Percentiles rank a stretch among this genome's conserved stretches.
These are phyloP conservation scores for Piedraia hortae DNA, from an alignment of 2,329 filamentous ascomycete genomes.

Conservation along the genomic window DNA sequence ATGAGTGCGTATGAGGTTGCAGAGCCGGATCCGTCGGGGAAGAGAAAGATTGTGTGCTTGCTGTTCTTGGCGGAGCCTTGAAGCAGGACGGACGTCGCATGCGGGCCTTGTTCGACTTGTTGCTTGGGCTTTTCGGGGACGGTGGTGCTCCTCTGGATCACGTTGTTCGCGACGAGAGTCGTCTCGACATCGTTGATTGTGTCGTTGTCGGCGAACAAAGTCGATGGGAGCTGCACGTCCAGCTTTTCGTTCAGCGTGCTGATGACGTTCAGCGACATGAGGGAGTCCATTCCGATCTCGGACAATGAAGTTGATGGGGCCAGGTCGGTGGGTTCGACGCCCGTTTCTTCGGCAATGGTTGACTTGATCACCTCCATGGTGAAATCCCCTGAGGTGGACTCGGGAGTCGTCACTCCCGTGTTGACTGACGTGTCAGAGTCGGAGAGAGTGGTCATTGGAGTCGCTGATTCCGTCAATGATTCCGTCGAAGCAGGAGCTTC, in stretches of 20 bases:
- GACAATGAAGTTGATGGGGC: neutral
- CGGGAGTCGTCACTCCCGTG: neutral
- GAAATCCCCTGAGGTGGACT: neutral
- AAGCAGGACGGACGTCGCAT: conserved; percentile 1
- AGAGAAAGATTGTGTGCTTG: conserved; percentile 8
- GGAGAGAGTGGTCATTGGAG: no score
- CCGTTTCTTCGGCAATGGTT: neutral
- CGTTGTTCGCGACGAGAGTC: no score
- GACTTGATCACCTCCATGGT: neutral
- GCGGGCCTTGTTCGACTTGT: no score
- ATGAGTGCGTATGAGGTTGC: conserved; percentile 20
- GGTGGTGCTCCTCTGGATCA: neutral
- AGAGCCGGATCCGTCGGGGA: conserved; percentile 22
- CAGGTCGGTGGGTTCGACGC: conserved; percentile 1
- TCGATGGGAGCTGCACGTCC: neutral
- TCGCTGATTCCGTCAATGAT: neutral
- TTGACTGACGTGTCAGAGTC: no score
- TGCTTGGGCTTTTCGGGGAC: neutral
- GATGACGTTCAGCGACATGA: neutral
- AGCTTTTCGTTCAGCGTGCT: neutral
- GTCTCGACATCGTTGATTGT: neutral
- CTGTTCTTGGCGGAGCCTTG: conserved; percentile 3
- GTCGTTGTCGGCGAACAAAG: conserved; percentile 1
- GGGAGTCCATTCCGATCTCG: conserved; percentile 1
- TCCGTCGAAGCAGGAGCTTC: neutral